A percentile compares a stretch with the other conserved stretches of the same genome.
Evolutionary conservation across 2,329 filamentous ascomycete species (phyloP).

Genomic region (Aureobasidium melanogenum): DNA sequence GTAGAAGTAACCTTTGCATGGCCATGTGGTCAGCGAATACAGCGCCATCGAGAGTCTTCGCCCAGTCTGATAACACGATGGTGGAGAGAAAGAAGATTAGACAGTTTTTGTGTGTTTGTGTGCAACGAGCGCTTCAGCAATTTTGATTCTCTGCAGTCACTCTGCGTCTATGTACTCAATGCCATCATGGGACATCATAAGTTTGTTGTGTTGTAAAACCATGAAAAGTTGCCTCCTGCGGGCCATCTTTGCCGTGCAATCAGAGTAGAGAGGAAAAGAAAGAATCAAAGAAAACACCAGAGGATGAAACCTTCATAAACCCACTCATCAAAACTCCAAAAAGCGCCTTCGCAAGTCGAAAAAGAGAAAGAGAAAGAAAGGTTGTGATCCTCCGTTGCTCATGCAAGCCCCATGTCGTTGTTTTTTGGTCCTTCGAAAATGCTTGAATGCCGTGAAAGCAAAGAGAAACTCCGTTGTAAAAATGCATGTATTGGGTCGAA

Average conservation of each 20-base stretch:
- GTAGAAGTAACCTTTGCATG: too few species aligned
- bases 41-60: too few species aligned
- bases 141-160: not conserved
- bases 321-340: not conserved
- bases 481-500: not conserved
- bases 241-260: not conserved
- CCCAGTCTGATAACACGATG: not conserved
- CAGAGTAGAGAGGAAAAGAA: not conserved
- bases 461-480: not conserved
- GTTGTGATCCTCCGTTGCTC: not conserved
- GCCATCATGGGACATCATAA: not conserved
- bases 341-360: not conserved
- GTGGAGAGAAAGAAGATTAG: not conserved
- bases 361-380: not conserved
- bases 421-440: constrained; percentile 6
- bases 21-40: too few species aligned
- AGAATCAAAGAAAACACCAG: not conserved
- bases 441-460: not conserved
- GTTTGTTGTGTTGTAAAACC: not conserved
- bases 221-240: not conserved
- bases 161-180: not conserved
- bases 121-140: not conserved
- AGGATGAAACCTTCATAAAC: not conserved
- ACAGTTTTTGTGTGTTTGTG: not conserved
- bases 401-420: not conserved